Percentiles rank a stretch among this genome's conserved stretches.
These are phyloP conservation scores for Pythium sp. DNA, from an alignment of 352 stramenopile species.

Conservation along the genomic window DNA sequence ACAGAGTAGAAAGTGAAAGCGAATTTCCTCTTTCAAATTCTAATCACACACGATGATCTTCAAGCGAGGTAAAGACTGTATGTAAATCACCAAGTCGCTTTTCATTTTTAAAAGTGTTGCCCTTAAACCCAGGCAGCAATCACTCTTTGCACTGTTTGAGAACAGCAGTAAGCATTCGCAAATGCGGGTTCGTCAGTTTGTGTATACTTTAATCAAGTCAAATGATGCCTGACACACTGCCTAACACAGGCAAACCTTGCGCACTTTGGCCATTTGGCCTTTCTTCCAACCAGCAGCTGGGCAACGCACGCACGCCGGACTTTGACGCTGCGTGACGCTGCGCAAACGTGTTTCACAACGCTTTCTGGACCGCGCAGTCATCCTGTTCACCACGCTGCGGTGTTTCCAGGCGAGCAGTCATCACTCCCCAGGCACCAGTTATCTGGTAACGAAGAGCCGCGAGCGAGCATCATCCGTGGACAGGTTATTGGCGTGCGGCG, in stretches of 20 bases:
- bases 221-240: not conserved
- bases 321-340: too few species aligned
- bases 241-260: too few species aligned
- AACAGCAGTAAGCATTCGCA: too few species aligned
- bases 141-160: not conserved
- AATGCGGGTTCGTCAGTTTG: not conserved
- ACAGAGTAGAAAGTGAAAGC: not conserved
- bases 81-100: too few species aligned
- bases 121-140: not conserved
- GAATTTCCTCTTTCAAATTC: not conserved
- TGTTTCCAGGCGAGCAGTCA: not conserved
- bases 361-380: conserved; percentile 2
- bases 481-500: not conserved
- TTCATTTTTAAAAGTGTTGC: too few species aligned
- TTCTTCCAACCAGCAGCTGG: not conserved
- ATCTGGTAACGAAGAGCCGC: too few species aligned
- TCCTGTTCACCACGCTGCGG: not conserved
- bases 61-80: too few species aligned
- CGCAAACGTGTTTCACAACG: too few species aligned
- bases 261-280: not conserved
- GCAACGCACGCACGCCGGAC: too few species aligned
- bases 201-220: not conserved
- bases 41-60: too few species aligned
- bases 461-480: not conserved
- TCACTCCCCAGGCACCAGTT: too few species aligned